Evolutionary conservation across 1,139 yeast genomes (phyloP).

Genomic region (Debaryomyces subglobosus): DNA sequence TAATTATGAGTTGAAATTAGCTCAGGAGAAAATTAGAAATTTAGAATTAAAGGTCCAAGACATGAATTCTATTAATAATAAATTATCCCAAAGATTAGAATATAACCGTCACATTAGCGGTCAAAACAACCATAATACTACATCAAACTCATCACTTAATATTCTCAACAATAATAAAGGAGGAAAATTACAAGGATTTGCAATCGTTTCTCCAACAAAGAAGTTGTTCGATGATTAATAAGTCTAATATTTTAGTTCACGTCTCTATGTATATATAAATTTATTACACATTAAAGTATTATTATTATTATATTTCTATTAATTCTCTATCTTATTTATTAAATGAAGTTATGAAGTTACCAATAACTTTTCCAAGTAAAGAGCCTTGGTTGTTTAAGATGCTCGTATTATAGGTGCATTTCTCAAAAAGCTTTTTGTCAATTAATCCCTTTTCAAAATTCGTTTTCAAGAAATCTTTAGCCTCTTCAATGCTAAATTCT

Average conservation of each 20-base stretch:
- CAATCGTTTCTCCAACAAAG: constrained; percentile 43
- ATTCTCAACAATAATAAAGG: constrained; percentile 24
- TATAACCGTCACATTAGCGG: constrained; percentile 2
- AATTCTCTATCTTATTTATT: constrained; percentile 6
- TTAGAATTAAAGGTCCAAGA: constrained; percentile 45
- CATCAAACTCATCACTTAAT: constrained; percentile 10
- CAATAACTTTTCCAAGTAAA: constrained; percentile 36
- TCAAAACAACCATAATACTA: neutral
- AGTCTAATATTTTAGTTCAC: neutral
- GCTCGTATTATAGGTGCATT: constrained; percentile 31
- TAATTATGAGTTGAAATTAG: constrained; percentile 38
- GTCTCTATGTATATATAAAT: neutral
- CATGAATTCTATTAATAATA: constrained; percentile 37
- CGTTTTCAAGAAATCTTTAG: constrained; percentile 29
- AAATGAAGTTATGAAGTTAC: constrained; percentile 24
- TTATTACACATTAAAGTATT: neutral
- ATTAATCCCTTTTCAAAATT: constrained; percentile 19
- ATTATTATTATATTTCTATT: neutral
- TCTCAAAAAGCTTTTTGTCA: constrained; percentile 26
- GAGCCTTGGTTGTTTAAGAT: constrained; percentile 39
- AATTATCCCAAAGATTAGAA: constrained; percentile 31
- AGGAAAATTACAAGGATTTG: constrained; percentile 47
- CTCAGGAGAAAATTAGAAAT: constrained; percentile 46
- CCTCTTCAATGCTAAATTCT: constrained; percentile 57
- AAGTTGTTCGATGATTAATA: constrained; percentile 30